Base-by-base conservation (phyloP, 257 asterid species). In the Voacanga thouarsii region DNA sequence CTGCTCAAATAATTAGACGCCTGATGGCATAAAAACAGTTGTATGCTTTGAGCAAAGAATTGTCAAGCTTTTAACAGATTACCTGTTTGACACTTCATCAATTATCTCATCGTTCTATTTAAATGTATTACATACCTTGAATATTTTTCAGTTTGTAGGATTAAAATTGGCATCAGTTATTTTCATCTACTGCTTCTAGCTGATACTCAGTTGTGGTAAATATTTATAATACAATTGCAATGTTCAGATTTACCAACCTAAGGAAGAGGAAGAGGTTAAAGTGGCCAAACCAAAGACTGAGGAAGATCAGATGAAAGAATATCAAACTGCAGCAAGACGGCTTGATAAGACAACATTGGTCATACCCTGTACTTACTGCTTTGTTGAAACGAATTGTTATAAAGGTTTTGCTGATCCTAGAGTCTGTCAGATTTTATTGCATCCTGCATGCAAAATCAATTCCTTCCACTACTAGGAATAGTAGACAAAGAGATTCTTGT, bases 261-360 rank as follows among this genome's bases (percentile, higher is more conserved):
- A 85, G 88, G 99, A 95, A 79, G 80, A 74, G 50, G 97, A 89
- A 84, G 92, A 87, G 91, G 93, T 90, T 76, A 90, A 91, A 87
- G 92, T 88, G 74, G 93, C 87, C 72, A 63, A 24, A 44, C 61
- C 90, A 61, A 89, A 89, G 84, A 83, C 87, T 10, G 91, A 86
- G 71, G 94, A 90, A 80, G 91, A 72, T 80, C 80, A 65, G 84
- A 83, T 87, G 85, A 91, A 90, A 85, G 98, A 90, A 87, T 91
- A 86, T 78, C 92, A 88, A 80, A 80, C 91, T 71, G 97, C 98
- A 75, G 98, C 97, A 14, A 88, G 84, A 51, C 97, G 96, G 80
- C 97, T 95, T 77, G 88, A 89, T 74, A 90, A 76, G 65, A 73
- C 94, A 63, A 87, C 78, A 81, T 61, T 95, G 98, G 99, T 94